A percentile compares a stretch with the other conserved stretches of the same genome.
phyloP scores from a whole-genome alignment of 345 rosid species.

The Conringia planisiliqua region DNA sequence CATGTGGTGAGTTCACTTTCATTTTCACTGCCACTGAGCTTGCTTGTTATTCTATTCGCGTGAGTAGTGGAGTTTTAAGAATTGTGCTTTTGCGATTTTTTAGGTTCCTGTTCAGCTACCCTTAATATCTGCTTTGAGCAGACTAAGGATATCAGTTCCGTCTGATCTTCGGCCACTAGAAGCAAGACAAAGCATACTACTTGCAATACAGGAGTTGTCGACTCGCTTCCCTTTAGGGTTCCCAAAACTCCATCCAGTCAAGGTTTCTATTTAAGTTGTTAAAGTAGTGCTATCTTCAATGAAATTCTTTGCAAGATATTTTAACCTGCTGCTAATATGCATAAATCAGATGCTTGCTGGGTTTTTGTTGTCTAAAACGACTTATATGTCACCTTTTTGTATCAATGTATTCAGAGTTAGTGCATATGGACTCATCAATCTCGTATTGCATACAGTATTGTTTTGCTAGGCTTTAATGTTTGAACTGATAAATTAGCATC shows the following conservation, averaged over 20 bases:
- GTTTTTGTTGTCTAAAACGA: background rate
- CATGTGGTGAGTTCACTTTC: constrained; percentile 77
- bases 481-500: background rate
- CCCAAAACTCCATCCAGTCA: constrained; percentile 97
- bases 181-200: constrained; percentile 91
- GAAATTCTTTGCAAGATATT: background rate
- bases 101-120: constrained; percentile 98
- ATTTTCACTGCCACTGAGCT: background rate
- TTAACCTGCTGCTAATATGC: background rate
- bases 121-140: constrained; percentile 74
- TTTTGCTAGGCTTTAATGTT: background rate
- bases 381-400: background rate
- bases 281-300: background rate
- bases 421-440: background rate
- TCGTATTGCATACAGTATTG: background rate
- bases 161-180: constrained; percentile 90
- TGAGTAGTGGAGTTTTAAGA: constrained; percentile 11
- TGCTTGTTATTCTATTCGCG: background rate
- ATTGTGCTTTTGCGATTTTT: constrained; percentile 19
- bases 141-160: constrained; percentile 72
- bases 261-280: constrained; percentile 32
- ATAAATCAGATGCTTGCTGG: constrained; percentile 2
- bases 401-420: background rate
- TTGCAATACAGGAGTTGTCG: constrained; percentile 81
- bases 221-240: constrained; percentile 84